phyloP scores from a whole-genome alignment of 257 asterid species.

The Catharanthus roseus region DNA sequence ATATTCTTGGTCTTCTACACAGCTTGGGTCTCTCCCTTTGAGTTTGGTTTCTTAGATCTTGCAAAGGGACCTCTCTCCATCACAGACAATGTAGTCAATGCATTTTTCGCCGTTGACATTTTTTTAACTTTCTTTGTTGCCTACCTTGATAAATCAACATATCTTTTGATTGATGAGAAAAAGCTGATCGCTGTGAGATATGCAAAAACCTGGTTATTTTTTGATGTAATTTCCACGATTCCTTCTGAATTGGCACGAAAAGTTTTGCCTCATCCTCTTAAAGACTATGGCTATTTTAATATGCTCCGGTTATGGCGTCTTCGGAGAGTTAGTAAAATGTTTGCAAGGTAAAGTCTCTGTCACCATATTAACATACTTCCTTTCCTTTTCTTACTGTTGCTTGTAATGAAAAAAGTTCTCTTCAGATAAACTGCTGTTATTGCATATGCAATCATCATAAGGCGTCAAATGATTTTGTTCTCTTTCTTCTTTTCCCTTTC shows the following conservation, averaged over 20 bases:
- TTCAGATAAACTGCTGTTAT: background rate
- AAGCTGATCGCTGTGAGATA: slow-evolving; percentile 55
- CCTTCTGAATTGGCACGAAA: slow-evolving; percentile 48
- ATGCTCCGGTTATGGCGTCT: slow-evolving; percentile 91
- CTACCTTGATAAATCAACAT: slow-evolving; percentile 61
- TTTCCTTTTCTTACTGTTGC: background rate
- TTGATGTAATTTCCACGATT: slow-evolving; percentile 61
- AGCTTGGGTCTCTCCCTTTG: slow-evolving; percentile 84
- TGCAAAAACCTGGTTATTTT: slow-evolving; percentile 45
- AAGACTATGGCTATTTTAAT: slow-evolving; percentile 45
- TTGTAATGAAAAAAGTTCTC: background rate
- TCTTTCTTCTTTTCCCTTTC: background rate
- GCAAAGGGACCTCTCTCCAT: slow-evolving; percentile 39
- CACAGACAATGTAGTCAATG: slow-evolving; percentile 58
- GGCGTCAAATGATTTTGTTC: background rate
- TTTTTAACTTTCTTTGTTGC: slow-evolving; percentile 77
- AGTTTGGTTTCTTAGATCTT: slow-evolving; percentile 61
- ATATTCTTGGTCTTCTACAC: slow-evolving; percentile 71
- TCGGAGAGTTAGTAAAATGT: slow-evolving; percentile 66
- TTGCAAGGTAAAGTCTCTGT: slow-evolving; percentile 38
- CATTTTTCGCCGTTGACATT: slow-evolving; percentile 57
- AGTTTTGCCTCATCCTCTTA: slow-evolving; percentile 30
- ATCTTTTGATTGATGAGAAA: slow-evolving; percentile 45
- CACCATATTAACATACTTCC: background rate
- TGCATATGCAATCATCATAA: background rate